Conservation (phyloP, 805 yeast genomes). For the Komagataella kurtzmanii region DNA sequence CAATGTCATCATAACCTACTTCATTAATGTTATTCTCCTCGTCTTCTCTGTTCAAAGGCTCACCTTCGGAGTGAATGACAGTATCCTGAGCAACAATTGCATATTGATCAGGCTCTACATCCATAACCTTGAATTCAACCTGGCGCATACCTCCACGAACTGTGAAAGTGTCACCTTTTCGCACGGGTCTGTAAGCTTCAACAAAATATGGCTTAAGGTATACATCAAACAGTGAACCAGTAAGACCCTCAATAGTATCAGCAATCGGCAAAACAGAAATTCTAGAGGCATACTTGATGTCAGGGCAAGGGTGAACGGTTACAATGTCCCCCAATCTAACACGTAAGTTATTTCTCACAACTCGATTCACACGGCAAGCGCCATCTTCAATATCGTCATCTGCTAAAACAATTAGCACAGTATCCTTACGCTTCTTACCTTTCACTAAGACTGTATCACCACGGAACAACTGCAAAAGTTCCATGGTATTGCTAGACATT, state of each 20-base stretch:
- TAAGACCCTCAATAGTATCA: slow-evolving; percentile 94
- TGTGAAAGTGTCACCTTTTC: slow-evolving; percentile 92
- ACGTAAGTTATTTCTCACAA: slow-evolving; percentile 88
- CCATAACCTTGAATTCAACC: slow-evolving; percentile 96
- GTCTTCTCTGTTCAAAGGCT: slow-evolving; percentile 95
- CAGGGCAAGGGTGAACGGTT: slow-evolving; percentile 91
- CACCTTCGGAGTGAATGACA: slow-evolving; percentile 96
- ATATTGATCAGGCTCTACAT: slow-evolving; percentile 92
- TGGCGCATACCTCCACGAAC: slow-evolving; percentile 99
- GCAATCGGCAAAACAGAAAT: slow-evolving; percentile 94
- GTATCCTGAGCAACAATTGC: slow-evolving; percentile 99
- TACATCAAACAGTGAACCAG: slow-evolving; percentile 92
- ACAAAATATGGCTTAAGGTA: slow-evolving; percentile 96
- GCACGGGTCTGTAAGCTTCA: slow-evolving; percentile 97
- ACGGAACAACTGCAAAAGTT: slow-evolving; percentile 82
- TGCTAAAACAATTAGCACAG: slow-evolving; percentile 88
- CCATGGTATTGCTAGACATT: slow-evolving; percentile 92
- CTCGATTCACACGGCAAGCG: slow-evolving; percentile 85
- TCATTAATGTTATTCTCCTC: slow-evolving; percentile 94
- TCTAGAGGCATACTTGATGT: slow-evolving; percentile 91
- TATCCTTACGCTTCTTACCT: slow-evolving; percentile 96
- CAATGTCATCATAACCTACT: slow-evolving; percentile 97
- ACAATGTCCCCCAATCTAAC: slow-evolving; percentile 90
- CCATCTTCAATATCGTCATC: slow-evolving; percentile 97
- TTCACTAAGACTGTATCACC: slow-evolving; percentile 96